Conservation (phyloP, 1,139 yeast species). For the Pneumocystis jirovecii region DNA sequence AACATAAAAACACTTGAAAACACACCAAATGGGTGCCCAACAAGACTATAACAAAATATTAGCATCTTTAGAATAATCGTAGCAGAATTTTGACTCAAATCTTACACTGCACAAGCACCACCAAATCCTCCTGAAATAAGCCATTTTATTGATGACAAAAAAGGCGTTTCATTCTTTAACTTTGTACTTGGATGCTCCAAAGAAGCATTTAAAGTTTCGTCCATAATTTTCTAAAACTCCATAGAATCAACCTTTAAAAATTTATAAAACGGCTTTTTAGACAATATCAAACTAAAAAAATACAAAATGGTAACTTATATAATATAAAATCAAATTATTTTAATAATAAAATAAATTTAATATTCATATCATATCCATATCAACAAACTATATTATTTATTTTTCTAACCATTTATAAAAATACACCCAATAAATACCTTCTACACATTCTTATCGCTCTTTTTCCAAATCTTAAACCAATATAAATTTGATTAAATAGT, state of each 20-base stretch:
- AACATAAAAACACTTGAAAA: background rate
- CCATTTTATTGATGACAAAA: background rate
- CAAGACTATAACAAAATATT: background rate
- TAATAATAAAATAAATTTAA: background rate
- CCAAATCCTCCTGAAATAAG: background rate
- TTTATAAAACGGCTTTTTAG: background rate
- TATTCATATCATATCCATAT: too few relatives aligned
- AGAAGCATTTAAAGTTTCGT: background rate
- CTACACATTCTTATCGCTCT: background rate
- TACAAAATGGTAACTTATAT: background rate
- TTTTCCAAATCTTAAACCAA: background rate
- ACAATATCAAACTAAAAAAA: background rate
- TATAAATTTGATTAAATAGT: too few relatives aligned
- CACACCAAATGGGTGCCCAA: background rate
- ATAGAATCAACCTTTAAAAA: background rate
- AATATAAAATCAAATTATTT: background rate
- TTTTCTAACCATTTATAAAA: background rate
- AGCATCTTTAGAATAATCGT: background rate
- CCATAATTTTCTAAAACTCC: background rate
- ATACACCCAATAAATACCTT: background rate
- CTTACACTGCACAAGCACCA: background rate
- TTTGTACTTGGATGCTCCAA: background rate
- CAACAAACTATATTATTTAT: too few relatives aligned
- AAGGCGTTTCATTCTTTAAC: background rate
- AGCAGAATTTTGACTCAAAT: background rate